phyloP scores from a whole-genome alignment of 371 early-diverging fungal genomes.

The Rhizopus arrhizus region DNA sequence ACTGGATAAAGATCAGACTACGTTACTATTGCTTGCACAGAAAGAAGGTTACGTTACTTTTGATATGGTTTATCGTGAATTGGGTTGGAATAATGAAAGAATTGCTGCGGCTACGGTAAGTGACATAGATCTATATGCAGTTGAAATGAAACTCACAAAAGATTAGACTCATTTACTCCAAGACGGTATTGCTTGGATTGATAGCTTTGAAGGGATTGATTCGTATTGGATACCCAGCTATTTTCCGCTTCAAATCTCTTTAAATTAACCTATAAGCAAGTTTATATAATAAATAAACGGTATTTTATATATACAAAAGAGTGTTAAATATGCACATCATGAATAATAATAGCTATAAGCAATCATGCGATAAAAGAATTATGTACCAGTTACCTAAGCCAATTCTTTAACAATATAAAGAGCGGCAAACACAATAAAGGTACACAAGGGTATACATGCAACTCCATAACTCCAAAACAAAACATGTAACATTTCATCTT shows the following conservation, averaged over 20 bases:
- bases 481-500: slow-evolving; percentile 59
- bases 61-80: slow-evolving; percentile 48
- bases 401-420: slow-evolving; percentile 37
- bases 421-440: slow-evolving; percentile 52
- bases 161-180: slow-evolving; percentile 71
- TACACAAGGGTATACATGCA: slow-evolving; percentile 54
- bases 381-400: neutral
- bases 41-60: slow-evolving; percentile 68
- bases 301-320: neutral
- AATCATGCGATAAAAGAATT: slow-evolving; percentile 1
- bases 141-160: too few relatives aligned
- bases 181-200: slow-evolving; percentile 86
- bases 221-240: slow-evolving; percentile 87
- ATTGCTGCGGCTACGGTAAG: slow-evolving; percentile 44
- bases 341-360: neutral
- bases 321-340: slow-evolving; percentile 4
- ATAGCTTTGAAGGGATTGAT: slow-evolving; percentile 58
- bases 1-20: slow-evolving; percentile 79
- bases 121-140: too few relatives aligned
- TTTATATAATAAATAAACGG: too few relatives aligned
- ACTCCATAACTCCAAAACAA: slow-evolving; percentile 66
- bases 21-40: slow-evolving; percentile 73
- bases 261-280: neutral
- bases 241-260: slow-evolving; percentile 30
- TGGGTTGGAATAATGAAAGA: slow-evolving; percentile 69